Conservation (phyloP, 2,329 filamentous ascomycete species). For the Colletotrichum scovillei region DNA sequence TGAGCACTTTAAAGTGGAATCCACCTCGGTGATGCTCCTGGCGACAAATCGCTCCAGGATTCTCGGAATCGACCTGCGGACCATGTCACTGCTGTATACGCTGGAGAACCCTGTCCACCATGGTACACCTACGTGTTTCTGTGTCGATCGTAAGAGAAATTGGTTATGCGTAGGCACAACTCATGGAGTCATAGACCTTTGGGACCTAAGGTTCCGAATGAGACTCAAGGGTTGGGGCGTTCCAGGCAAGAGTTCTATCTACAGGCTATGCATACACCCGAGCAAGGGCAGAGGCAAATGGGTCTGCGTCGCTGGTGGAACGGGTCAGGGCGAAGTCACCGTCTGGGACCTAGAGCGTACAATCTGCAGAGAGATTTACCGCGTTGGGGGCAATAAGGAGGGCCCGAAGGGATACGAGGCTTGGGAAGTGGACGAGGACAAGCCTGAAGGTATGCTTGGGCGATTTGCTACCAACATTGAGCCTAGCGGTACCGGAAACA, state of each 20-base stretch:
- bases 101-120: slow-evolving; percentile 92
- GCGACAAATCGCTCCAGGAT: slow-evolving; percentile 89
- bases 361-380: slow-evolving; percentile 89
- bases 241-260: slow-evolving; percentile 82
- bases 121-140: slow-evolving; percentile 91
- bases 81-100: slow-evolving; percentile 84
- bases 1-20: slow-evolving; percentile 89
- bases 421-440: slow-evolving; percentile 91
- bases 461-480: slow-evolving; percentile 84
- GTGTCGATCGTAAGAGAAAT: slow-evolving; percentile 84
- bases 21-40: slow-evolving; percentile 83
- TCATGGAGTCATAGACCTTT: slow-evolving; percentile 91
- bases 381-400: slow-evolving; percentile 72
- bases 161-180: slow-evolving; percentile 94
- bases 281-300: slow-evolving; percentile 82
- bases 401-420: slow-evolving; percentile 78
- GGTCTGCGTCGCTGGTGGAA: slow-evolving; percentile 90
- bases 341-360: slow-evolving; percentile 96
- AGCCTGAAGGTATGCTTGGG: slow-evolving; percentile 85
- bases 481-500: slow-evolving; percentile 62
- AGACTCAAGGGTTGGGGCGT: slow-evolving; percentile 90
- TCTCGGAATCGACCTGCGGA: slow-evolving; percentile 85
- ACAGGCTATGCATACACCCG: slow-evolving; percentile 83
- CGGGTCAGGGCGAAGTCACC: slow-evolving; percentile 87
- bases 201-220: slow-evolving; percentile 96